Conservation (phyloP, 257 asterid genomes). For the Solanum pimpinellifolium region DNA sequence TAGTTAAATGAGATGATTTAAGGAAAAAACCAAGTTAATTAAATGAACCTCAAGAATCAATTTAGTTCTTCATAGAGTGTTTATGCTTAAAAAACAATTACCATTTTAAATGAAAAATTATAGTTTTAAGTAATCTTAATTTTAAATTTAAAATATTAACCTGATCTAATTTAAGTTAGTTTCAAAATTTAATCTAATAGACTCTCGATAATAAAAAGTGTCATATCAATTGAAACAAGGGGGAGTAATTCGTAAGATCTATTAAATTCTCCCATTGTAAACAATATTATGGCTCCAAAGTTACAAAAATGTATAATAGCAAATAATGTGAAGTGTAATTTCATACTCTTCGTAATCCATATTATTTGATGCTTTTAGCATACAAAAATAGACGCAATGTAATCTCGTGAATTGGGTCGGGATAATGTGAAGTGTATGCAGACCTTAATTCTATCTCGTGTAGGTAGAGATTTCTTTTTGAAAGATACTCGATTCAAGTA, state of each 20-base stretch:
- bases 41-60: background rate
- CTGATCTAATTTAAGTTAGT: background rate
- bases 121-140: background rate
- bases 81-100: background rate
- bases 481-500: background rate
- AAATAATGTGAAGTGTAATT: background rate
- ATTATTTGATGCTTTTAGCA: background rate
- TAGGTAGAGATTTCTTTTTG: background rate
- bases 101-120: background rate
- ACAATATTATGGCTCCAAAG: background rate
- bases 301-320: background rate
- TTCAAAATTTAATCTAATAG: background rate
- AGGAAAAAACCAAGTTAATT: background rate
- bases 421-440: background rate
- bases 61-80: too few species aligned
- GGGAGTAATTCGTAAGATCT: background rate
- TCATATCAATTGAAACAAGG: background rate
- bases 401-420: background rate
- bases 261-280: background rate
- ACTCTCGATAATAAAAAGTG: background rate
- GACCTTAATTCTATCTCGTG: background rate
- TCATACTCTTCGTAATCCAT: background rate
- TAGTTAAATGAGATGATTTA: background rate
- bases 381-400: background rate
- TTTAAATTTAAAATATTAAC: background rate